A percentile compares a stretch with the other conserved stretches of the same genome.
These are phyloP conservation scores for Trichoderma guizhouense DNA, from an alignment of 2,329 filamentous ascomycete species.

Conservation along the genomic window DNA sequence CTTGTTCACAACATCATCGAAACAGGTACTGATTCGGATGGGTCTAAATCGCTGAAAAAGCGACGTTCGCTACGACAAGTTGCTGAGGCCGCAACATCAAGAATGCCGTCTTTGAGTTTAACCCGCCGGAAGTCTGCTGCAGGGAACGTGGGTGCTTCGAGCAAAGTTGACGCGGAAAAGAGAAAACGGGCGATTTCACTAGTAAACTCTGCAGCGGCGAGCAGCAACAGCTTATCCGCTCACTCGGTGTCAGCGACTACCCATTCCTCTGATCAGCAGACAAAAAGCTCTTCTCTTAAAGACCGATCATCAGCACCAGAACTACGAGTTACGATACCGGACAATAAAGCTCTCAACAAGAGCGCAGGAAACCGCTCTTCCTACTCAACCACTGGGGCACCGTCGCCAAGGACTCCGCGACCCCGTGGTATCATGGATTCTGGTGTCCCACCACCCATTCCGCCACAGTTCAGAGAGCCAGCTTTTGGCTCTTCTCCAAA, in stretches of 20 bases:
- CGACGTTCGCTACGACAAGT: slow-evolving; percentile 10
- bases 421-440: slow-evolving; percentile 10
- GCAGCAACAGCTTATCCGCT: not conserved
- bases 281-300: slow-evolving; percentile 1
- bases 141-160: not conserved
- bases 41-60: not conserved
- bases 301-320: slow-evolving; percentile 27
- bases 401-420: slow-evolving; percentile 17
- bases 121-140: slow-evolving; percentile 15
- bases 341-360: slow-evolving; percentile 21
- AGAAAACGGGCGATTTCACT: not conserved
- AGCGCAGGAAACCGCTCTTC: slow-evolving; percentile 20
- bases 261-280: slow-evolving; percentile 5
- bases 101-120: slow-evolving; percentile 10
- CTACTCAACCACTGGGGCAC: slow-evolving; percentile 20
- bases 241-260: not conserved
- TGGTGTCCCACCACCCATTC: slow-evolving; percentile 16
- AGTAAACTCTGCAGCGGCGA: not conserved
- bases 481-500: not conserved
- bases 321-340: slow-evolving; percentile 22
- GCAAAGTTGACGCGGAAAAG: not conserved
- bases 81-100: slow-evolving; percentile 14
- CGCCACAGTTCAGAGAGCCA: slow-evolving; percentile 9
- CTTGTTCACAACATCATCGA: not conserved
- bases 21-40: not conserved